Evolutionary conservation across 768 basidiomycete species (phyloP).

Genomic region (Asterophora lycoperdoides): DNA sequence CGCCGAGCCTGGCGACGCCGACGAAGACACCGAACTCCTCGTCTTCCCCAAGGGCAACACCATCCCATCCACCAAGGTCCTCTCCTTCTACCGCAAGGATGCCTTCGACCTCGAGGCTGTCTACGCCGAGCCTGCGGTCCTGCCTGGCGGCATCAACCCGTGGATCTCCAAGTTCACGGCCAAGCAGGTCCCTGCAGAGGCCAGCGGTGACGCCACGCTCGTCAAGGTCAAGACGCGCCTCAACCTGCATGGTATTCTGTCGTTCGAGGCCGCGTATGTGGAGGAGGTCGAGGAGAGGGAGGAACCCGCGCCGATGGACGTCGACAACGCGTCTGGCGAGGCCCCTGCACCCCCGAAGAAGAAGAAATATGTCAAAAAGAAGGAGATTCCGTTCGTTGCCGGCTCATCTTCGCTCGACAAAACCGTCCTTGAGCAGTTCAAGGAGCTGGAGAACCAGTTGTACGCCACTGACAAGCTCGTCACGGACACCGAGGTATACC

Average conservation of each 20-base stretch:
- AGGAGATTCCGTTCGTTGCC: slow-evolving; percentile 70
- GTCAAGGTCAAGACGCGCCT: slow-evolving; percentile 91
- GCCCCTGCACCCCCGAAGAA: slow-evolving; percentile 63
- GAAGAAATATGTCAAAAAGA: slow-evolving; percentile 83
- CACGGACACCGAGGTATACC: slow-evolving; percentile 87
- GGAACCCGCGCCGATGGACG: slow-evolving; percentile 65
- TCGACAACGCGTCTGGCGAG: slow-evolving; percentile 42
- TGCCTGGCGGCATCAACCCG: slow-evolving; percentile 81
- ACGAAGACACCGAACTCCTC: slow-evolving; percentile 87
- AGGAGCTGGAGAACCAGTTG: slow-evolving; percentile 87
- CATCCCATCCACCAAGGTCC: slow-evolving; percentile 91
- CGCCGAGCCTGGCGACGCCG: slow-evolving; percentile 63
- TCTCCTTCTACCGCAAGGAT: slow-evolving; percentile 90
- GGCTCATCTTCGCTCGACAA: slow-evolving; percentile 63
- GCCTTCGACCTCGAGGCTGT: slow-evolving; percentile 84
- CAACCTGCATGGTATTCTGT: slow-evolving; percentile 81
- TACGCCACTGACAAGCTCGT: slow-evolving; percentile 92
- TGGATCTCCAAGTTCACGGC: slow-evolving; percentile 81
- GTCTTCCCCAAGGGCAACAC: slow-evolving; percentile 85
- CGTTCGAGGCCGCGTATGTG: slow-evolving; percentile 81
- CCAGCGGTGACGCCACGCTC: slow-evolving; percentile 68
- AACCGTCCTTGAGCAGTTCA: slow-evolving; percentile 55
- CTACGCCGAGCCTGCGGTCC: slow-evolving; percentile 66
- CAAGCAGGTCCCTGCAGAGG: slow-evolving; percentile 69
- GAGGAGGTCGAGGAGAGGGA: slow-evolving; percentile 83